Base-by-base conservation (phyloP, 2,329 filamentous ascomycete species). In the Calonectria pseudoreteaudii region DNA sequence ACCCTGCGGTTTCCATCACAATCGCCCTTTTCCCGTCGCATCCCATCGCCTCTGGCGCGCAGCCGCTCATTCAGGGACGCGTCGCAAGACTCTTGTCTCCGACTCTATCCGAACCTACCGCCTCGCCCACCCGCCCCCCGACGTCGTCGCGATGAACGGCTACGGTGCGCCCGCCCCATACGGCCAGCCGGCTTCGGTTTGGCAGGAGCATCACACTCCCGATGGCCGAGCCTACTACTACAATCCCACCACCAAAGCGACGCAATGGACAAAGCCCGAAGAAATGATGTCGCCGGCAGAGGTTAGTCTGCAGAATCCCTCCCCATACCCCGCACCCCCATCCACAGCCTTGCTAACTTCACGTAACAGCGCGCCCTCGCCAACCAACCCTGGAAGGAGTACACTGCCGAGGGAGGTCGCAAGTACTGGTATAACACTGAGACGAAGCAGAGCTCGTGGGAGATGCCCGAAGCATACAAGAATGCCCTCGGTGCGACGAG, bases 361-460 rank as follows among this genome's bases (percentile, higher is more conserved):
- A 16, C 56, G 66, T 49, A 75, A 72, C 82, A 96, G 95, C 94
- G 94, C 82, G 94, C 94, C 69, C 89, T 97, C 62, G 90, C 93
- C 66, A 93, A 93, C 80, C 94, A 97, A 79, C 94, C 94, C 76
- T 99, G 96, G 95, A 97, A 96, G 82, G 95, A 98, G 85, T 97
- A 98, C 82, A 95, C 93, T 31, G 93, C 94, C 28, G 92, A 95
- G 75, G 94, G 95, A 76, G 97, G 96, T 60, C 92, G 93, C 80
- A 95, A 96, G 83, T 99, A 99, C 86, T 99, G 95, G 94, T 96
- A 96, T 85, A 97, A 99, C 84, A 94, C 93, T 41, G 94, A 97
- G 85, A 96, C 94, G 56, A 96, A 96, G 85, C 91, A 95, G 86
- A 98, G 95, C 84, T 95, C 94, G 38, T 99, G 97, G 97, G 94